Evolutionary conservation across 768 basidiomycete species (phyloP).

Genomic region (Chalciporus sphaerocephalus): DNA sequence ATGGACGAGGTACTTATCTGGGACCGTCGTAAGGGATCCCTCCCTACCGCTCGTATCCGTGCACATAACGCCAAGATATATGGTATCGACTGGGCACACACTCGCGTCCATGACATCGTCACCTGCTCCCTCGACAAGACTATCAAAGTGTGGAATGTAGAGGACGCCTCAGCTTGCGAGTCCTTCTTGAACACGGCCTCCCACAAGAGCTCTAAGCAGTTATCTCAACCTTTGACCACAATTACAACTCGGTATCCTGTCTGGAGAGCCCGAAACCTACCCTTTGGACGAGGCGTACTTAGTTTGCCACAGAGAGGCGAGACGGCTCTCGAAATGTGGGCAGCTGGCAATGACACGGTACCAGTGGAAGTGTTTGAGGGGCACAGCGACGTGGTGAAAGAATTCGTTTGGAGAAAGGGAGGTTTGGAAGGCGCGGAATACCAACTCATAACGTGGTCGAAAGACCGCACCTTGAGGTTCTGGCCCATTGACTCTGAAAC

Average conservation of each 20-base stretch:
- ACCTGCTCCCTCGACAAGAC: constrained; percentile 95
- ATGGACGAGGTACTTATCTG: constrained; percentile 84
- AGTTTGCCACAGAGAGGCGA: constrained; percentile 86
- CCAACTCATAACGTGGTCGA: constrained; percentile 75
- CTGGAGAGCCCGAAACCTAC: constrained; percentile 89
- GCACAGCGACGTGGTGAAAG: constrained; percentile 91
- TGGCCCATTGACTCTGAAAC: constrained; percentile 78
- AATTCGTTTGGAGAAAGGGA: constrained; percentile 92
- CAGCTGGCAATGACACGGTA: constrained; percentile 24
- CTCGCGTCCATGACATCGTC: constrained; percentile 69
- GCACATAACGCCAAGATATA: constrained; percentile 94
- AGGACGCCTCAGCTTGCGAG: constrained; percentile 19
- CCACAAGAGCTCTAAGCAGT: constrained; percentile 8
- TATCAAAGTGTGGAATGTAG: constrained; percentile 75
- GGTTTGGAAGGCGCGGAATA: constrained; percentile 52
- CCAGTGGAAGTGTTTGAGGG: constrained; percentile 80
- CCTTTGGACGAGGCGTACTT: constrained; percentile 86
- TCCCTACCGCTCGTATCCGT: constrained; percentile 67
- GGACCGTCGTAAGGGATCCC: constrained; percentile 92
- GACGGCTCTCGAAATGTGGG: constrained; percentile 82
- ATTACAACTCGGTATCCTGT: constrained; percentile 85
- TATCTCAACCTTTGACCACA: constrained; percentile 39
- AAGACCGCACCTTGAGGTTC: constrained; percentile 85
- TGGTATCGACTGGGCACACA: constrained; percentile 94
- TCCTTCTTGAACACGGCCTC: constrained; percentile 8